Base-by-base conservation (phyloP, 192 early-diverging fungal genomes). In the Kickxella alabastrina region DNA sequence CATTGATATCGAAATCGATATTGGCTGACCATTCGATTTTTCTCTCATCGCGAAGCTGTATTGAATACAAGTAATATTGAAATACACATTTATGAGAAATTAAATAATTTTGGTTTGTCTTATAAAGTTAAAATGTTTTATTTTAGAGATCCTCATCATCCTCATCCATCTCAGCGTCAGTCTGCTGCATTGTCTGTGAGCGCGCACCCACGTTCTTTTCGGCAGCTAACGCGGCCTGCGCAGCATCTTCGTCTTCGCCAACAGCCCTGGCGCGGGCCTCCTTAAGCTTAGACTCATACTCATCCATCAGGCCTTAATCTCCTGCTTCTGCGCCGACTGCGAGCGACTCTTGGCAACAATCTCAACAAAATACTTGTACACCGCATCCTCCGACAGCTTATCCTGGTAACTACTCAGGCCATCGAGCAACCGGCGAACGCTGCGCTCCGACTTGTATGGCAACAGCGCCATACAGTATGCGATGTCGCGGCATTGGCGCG, bases 391-490 rank as follows among this genome's bases (percentile, higher is more conserved):
- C 43, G 89, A 77, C 14, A 99, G 77, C 68, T 97, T 99, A 54
- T 99, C 90, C 53, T 90, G 85, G 68, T 93, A 99, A 36, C 81
- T 59, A 5, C 89, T 85, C 41, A 95, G 78, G 14, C 80, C 81
- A 28, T 98, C 97, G 21, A 92, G 36, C 15, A 99, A 65, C 49
- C 89, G 87, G 48, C 85, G 89, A 43, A 93, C 79, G 38, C 84
- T 89, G 59, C 85, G 89, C 54, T 96, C 95, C 4, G 82, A 83
- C 50, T 89, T 87, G 77, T 87, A 95, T 0, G 90, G 89, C 43
- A 99, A 62, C 45, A 95, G 65, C 9, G 91, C 88, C 43, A 99
- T 68, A 73, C 94, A 97, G 67, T 79, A 94, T 0, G 91, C 83
- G 68, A 98, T 92, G 65, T 98, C 95, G 31, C 92, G 80, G 89